Base-by-base conservation (phyloP, 2,329 filamentous ascomycete species). In the Immersiporthe knoxdaviesiana region DNA sequence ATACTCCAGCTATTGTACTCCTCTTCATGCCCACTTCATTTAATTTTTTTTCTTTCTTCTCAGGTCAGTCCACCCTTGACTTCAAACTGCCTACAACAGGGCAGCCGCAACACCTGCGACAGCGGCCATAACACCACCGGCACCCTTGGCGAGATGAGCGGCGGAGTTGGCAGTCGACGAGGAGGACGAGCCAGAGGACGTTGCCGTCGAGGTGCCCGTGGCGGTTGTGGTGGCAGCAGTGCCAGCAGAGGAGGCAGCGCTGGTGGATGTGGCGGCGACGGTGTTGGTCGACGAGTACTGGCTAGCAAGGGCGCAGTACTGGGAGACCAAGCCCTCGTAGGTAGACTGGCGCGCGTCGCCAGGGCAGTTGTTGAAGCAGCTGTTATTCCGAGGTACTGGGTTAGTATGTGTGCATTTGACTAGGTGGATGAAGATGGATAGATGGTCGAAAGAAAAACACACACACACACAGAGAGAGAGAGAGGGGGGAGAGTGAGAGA, bases 341-440 rank as follows among this genome's bases (percentile, higher is more conserved):
- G 75, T 66, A 65, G 73, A 66, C 71, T 74, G 77, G 60, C 81
- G 79, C 64, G 75, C 1, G 76, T 87, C 84, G 74, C 83, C 78
- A 75, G 85, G 85, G 80, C 85, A 87, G 82, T 87, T 86, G 81
- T 85, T 84, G 79, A 81, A 87, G 83, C 84, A 87, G 71, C 83
- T 84, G 68, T 60, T 14, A 18, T 18, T 16, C 5, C 47, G 8
- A 30, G 2, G 35, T 3, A 2, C 3, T 10, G 0, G n/a, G 24
- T 66, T 11, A 69, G 66, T 41, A 30, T 5, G 27, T 44, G n/a
- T 16, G 63, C 30, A 58, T 4, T 62, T 56, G 52, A 56, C 24
- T 3, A 56, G 52, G 52, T 6, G 24, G 12, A 7, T 30, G 24
- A 24, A 54, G n/a, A 14, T 14, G n/a, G 24, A 14, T 11, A 11